Evolutionary conservation across 768 basidiomycete genomes (phyloP).

Genomic region (Amanita exitialis): DNA sequence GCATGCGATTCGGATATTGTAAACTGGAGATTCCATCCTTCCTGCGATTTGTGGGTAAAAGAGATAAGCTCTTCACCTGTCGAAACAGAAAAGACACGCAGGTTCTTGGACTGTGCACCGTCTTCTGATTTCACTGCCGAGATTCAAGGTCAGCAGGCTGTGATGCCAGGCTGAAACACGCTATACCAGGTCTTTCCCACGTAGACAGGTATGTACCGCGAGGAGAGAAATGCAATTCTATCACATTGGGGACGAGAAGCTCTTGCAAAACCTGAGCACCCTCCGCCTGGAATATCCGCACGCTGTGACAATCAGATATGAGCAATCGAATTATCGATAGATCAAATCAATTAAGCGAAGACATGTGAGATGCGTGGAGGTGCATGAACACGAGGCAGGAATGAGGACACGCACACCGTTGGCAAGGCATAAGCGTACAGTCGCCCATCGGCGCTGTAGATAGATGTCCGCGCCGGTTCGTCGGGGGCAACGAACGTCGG

Average conservation of each 20-base stretch:
- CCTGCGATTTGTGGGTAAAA: slow-evolving; percentile 86
- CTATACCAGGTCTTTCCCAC: slow-evolving; percentile 82
- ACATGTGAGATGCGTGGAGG: background rate
- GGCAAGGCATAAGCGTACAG: slow-evolving; percentile 81
- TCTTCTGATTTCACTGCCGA: slow-evolving; percentile 74
- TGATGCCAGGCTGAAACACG: background rate
- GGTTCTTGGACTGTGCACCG: slow-evolving; percentile 87
- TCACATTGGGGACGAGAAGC: slow-evolving; percentile 59
- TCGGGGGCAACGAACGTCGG: slow-evolving; percentile 59
- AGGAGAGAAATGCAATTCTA: slow-evolving; percentile 89
- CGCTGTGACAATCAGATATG: slow-evolving; percentile 28
- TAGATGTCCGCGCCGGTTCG: slow-evolving; percentile 61
- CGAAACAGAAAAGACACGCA: slow-evolving; percentile 79
- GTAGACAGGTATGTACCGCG: slow-evolving; percentile 89
- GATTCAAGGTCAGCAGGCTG: background rate
- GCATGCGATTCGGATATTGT: slow-evolving; percentile 86
- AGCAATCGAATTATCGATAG: background rate
- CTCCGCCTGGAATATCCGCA: slow-evolving; percentile 71
- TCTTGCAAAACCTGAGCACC: slow-evolving; percentile 66
- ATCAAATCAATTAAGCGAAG: slow-evolving; percentile 1
- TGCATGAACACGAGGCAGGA: slow-evolving; percentile 9
- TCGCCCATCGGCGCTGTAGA: slow-evolving; percentile 82
- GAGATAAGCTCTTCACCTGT: slow-evolving; percentile 81
- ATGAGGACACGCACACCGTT: slow-evolving; percentile 41
- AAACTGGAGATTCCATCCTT: slow-evolving; percentile 88